These are phyloP conservation scores for Cucumis sativus DNA, from an alignment of 306 rosid genomes.

Conservation along the genomic window DNA sequence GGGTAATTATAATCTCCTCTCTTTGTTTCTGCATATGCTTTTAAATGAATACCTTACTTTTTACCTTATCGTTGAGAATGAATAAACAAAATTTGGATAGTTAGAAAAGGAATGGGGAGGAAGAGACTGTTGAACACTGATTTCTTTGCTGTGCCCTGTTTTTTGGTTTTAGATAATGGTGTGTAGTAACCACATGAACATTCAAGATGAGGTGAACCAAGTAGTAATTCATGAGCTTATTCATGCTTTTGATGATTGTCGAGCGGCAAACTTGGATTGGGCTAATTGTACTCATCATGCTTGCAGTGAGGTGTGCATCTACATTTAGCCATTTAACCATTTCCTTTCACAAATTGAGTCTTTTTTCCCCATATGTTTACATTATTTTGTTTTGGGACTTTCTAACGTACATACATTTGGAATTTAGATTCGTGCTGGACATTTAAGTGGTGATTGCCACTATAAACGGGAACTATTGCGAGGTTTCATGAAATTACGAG, in stretches of 20 bases:
- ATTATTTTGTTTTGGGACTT: background rate
- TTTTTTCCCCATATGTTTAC: background rate
- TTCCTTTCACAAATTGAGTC: background rate
- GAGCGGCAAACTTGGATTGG: constrained; percentile 73
- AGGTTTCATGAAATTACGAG: constrained; percentile 44
- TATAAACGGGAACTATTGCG: constrained; percentile 68
- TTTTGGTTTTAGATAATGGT: constrained; percentile 44
- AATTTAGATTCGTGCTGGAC: constrained; percentile 73
- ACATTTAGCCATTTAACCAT: background rate
- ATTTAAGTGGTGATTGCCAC: constrained; percentile 94
- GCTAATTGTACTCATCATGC: constrained; percentile 88
- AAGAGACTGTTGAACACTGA: background rate
- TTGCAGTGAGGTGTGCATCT: constrained; percentile 62
- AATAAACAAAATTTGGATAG: background rate
- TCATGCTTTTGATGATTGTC: constrained; percentile 82
- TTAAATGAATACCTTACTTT: background rate
- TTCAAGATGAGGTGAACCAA: constrained; percentile 76
- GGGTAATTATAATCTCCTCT: constrained; percentile 31
- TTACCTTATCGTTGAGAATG: background rate
- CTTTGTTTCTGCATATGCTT: background rate
- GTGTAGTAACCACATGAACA: constrained; percentile 44
- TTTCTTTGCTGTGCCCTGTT: background rate
- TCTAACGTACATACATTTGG: background rate
- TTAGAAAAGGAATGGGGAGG: background rate
- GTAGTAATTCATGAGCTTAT: constrained; percentile 72